Conservation (phyloP, 495 filamentous ascomycete genomes). For the Diplogelasinospora grovesii region DNA sequence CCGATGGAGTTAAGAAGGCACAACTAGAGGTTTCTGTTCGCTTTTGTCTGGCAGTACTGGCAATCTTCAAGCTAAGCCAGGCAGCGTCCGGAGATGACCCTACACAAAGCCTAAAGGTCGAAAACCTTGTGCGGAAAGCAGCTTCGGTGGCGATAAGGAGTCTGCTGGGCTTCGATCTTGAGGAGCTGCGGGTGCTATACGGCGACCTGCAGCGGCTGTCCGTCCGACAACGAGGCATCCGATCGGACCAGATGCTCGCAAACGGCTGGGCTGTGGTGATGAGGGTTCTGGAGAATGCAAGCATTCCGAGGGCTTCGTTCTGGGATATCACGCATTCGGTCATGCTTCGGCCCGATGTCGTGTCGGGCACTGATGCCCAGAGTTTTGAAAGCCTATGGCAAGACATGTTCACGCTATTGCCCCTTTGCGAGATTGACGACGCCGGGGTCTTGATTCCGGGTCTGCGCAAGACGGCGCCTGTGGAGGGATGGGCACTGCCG, state of each 20-base stretch:
- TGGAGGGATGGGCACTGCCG: slow-evolving; percentile 69
- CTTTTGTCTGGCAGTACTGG: slow-evolving; percentile 13
- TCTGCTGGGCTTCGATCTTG: slow-evolving; percentile 43
- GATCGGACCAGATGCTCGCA: slow-evolving; percentile 46
- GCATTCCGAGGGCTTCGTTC: slow-evolving; percentile 42
- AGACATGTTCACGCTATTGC: slow-evolving; percentile 65
- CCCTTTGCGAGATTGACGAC: slow-evolving; percentile 68
- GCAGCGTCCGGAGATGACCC: slow-evolving; percentile 15
- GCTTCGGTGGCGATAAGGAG: slow-evolving; percentile 30
- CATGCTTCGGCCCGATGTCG: slow-evolving; percentile 28
- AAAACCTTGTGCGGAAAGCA: slow-evolving; percentile 36
- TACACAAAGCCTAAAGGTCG: slow-evolving; percentile 30
- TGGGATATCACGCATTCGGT: slow-evolving; percentile 52
- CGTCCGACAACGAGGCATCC: slow-evolving; percentile 60
- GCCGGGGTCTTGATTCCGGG: slow-evolving; percentile 55
- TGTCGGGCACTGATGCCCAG: slow-evolving; percentile 40
- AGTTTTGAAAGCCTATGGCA: slow-evolving; percentile 67
- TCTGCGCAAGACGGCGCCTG: slow-evolving; percentile 40
- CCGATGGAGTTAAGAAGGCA: slow-evolving; percentile 5
- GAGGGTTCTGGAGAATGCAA: slow-evolving; percentile 47
- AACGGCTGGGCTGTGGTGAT: slow-evolving; percentile 63
- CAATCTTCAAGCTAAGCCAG: slow-evolving; percentile 27
- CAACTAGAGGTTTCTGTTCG: slow-evolving; percentile 13
- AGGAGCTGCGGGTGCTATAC: slow-evolving; percentile 53
- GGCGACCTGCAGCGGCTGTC: slow-evolving; percentile 49